phyloP scores from a whole-genome alignment of 192 early-diverging fungal species.

The Backusella australiensis region DNA sequence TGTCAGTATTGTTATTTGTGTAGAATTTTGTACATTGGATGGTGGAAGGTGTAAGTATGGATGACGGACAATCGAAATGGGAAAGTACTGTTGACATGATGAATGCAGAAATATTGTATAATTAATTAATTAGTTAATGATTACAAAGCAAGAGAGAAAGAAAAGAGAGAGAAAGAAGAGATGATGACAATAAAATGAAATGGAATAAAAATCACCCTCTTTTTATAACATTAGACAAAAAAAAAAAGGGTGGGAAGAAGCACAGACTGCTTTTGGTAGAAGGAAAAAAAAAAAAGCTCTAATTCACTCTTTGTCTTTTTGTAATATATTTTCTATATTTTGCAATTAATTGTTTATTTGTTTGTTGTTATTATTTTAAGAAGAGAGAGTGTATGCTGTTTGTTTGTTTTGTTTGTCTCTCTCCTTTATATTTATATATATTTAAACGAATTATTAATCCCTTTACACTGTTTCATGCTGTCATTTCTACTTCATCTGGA shows the following conservation, averaged over 20 bases:
- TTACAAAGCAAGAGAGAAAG: background rate
- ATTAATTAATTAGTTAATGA: background rate
- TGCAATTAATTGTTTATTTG: background rate
- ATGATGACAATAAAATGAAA: background rate
- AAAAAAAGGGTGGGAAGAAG: background rate
- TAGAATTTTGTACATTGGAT: conserved; percentile 24
- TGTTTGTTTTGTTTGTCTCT: background rate
- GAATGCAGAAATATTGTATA: background rate
- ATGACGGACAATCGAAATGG: conserved; percentile 1
- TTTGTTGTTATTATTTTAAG: background rate
- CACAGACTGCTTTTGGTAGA: background rate
- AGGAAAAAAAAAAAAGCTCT: background rate
- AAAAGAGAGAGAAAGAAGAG: background rate
- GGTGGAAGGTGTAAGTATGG: background rate
- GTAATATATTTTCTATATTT: background rate
- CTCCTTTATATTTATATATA: background rate
- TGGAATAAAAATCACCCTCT: background rate
- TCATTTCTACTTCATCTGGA: conserved; percentile 61
- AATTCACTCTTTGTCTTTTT: background rate
- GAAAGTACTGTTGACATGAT: conserved; percentile 2
- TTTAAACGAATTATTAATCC: background rate
- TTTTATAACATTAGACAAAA: background rate
- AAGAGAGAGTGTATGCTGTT: background rate
- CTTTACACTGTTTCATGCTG: conserved; percentile 5
- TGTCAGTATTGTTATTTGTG: background rate